These are phyloP conservation scores for Clonostachys rhizophaga DNA, from an alignment of 2,329 filamentous ascomycete species.

Conservation along the genomic window DNA sequence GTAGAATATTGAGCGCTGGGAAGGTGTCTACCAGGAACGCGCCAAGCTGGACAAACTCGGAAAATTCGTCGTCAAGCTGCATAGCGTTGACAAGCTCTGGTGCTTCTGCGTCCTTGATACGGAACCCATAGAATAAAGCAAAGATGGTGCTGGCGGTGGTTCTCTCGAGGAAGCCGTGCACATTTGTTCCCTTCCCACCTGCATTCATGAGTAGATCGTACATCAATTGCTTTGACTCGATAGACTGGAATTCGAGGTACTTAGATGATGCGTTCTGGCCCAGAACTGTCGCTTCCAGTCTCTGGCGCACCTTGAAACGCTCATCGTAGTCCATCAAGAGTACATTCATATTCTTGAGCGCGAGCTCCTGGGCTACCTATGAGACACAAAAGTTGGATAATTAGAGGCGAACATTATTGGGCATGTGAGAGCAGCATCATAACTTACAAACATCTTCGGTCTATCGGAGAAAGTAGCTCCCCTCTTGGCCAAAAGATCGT, in stretches of 20 bases:
- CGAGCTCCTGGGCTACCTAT: slow-evolving; percentile 4
- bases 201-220: slow-evolving; percentile 27
- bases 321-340: slow-evolving; percentile 33
- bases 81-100: slow-evolving; percentile 13
- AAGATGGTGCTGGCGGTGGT: slow-evolving; percentile 29
- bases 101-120: slow-evolving; percentile 18
- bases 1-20: slow-evolving; percentile 32
- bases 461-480: slow-evolving; percentile 11
- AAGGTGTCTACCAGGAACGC: slow-evolving; percentile 32
- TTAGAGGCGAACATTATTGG: too few relatives aligned
- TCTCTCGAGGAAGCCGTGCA: slow-evolving; percentile 23
- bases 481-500: slow-evolving; percentile 10
- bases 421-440: slow-evolving; percentile 11
- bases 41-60: slow-evolving; percentile 18
- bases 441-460: slow-evolving; percentile 24
- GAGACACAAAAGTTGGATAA: slow-evolving; percentile 4
- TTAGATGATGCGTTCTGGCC: slow-evolving; percentile 16
- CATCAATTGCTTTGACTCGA: slow-evolving; percentile 38
- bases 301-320: slow-evolving; percentile 29
- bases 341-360: slow-evolving; percentile 22
- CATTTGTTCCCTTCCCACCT: slow-evolving; percentile 15
- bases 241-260: slow-evolving; percentile 35
- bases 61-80: slow-evolving; percentile 15
- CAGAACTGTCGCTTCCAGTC: slow-evolving; percentile 27
- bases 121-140: slow-evolving; percentile 25